Base-by-base conservation (phyloP, 1,284 basidiomycete genomes). In the Cryptococcus sp. region DNA sequence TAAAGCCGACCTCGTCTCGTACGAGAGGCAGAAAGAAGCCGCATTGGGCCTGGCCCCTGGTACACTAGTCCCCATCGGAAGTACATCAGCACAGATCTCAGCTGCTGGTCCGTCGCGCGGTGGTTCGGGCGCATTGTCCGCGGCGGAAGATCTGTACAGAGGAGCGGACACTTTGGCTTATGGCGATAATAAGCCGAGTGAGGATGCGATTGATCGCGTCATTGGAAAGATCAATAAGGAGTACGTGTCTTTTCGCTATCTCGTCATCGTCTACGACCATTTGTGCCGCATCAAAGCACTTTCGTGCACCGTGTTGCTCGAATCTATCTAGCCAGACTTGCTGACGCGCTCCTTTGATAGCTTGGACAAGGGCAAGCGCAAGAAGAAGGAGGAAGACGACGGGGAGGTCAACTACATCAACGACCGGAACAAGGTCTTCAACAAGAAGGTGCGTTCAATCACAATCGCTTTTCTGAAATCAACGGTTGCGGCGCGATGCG, bases 361-460 rank as follows among this genome's bases (percentile, higher is more conserved):
- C 67, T 85, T 92, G 64, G 90, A 85, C 72, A 94, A 91, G 72
- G 88, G 91, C 79, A 72, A 72, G 64, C 68, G 69, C 55, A 91
- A 92, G 78, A 85, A 93, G 59, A 85, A 93, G 58, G 93, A 95
- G 79, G 93, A 97, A 70, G 88, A 90, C 53, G 89, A 95, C 63
- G 93, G 90, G 55, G 93, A 97, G 67, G 91, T 99, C 78, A 98
- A 93, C 15, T 99, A 99, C 76, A 99, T 99, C 86, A 99, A 99
- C 83, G 92, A 97, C 77, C 88, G 89, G 77, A 99, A 99, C 82
- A 88, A 91, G 70, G 91, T 95, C 54, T 99, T 98, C 84, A 99
- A 98, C 86, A 94, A 94, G 82, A 99, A 97, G 88, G 90, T 88
- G 35, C n/a, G 80, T 60, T 51, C 8, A 23, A 22, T 42, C 2